A percentile compares a stretch with the other conserved stretches of the same genome.
Evolutionary conservation across 2,329 filamentous ascomycete genomes (phyloP).

Genomic region (Teratosphaeria destructans): DNA sequence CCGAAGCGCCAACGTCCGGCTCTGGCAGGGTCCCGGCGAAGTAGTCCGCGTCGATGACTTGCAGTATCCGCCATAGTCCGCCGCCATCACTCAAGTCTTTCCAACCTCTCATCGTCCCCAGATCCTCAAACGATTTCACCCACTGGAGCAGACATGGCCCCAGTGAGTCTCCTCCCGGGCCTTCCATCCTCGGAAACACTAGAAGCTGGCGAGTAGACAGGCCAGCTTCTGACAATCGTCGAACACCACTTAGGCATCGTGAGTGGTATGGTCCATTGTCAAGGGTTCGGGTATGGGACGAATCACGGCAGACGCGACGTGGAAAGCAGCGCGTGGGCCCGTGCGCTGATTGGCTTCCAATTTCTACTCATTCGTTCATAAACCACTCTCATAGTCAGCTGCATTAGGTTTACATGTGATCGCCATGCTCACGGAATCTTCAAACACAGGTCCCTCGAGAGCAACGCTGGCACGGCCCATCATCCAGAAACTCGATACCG

Average conservation of each 20-base stretch:
- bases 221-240: not conserved
- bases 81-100: conserved; percentile 37
- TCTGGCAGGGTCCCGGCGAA: conserved; percentile 40
- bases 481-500: too few species aligned
- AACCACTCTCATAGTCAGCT: not conserved
- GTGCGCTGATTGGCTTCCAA: not conserved
- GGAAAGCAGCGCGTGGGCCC: not conserved
- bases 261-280: not conserved
- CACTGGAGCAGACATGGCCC: conserved; percentile 22
- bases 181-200: conserved; percentile 10
- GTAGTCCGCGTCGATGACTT: conserved; percentile 38
- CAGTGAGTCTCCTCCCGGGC: conserved; percentile 13
- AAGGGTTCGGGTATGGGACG: not conserved
- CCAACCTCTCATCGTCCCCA: conserved; percentile 27
- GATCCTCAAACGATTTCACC: conserved; percentile 36
- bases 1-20: conserved; percentile 30
- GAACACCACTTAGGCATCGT: not conserved
- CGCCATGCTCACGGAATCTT: too few species aligned
- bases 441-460: not conserved
- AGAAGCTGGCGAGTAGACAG: not conserved
- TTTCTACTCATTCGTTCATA: not conserved
- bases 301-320: not conserved
- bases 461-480: not conserved
- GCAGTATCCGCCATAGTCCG: conserved; percentile 38
- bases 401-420: not conserved